phyloP scores from a whole-genome alignment of 192 early-diverging fungal genomes.

The Coemansia sp. region DNA sequence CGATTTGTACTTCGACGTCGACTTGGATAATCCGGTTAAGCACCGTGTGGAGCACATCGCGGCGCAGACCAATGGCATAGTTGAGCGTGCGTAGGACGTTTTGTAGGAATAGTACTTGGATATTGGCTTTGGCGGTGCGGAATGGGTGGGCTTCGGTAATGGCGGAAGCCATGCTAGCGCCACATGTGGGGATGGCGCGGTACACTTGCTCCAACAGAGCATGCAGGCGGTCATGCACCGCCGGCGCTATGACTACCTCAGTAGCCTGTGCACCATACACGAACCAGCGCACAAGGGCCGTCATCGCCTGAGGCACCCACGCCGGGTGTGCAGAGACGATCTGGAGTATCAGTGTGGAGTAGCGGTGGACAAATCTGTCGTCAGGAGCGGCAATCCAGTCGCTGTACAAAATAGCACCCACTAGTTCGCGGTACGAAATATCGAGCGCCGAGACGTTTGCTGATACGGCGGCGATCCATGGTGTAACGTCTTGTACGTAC shows the following conservation, averaged over 20 bases:
- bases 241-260: conserved; percentile 11
- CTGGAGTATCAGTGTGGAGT: conserved; percentile 39
- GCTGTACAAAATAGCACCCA: conserved; percentile 33
- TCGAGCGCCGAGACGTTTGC: conserved; percentile 31
- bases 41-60: conserved; percentile 70
- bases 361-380: conserved; percentile 35
- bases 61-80: conserved; percentile 73
- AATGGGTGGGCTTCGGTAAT: conserved; percentile 26
- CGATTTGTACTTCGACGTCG: conserved; percentile 91
- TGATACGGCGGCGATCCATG: conserved; percentile 36
- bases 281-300: conserved; percentile 40
- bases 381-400: conserved; percentile 32
- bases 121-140: conserved; percentile 19
- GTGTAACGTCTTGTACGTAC: conserved; percentile 29
- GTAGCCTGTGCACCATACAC: conserved; percentile 17
- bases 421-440: conserved; percentile 33
- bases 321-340: conserved; percentile 37
- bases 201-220: conserved; percentile 29
- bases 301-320: conserved; percentile 39
- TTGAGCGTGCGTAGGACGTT: conserved; percentile 74
- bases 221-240: conserved; percentile 28
- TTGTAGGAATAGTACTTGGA: conserved; percentile 54
- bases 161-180: conserved; percentile 28
- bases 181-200: conserved; percentile 38
- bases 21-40: conserved; percentile 86